Percentiles rank a stretch among this genome's conserved stretches.
phyloP scores from a whole-genome alignment of 2,329 filamentous ascomycete species.

The Arthrobotrys entomopaga region DNA sequence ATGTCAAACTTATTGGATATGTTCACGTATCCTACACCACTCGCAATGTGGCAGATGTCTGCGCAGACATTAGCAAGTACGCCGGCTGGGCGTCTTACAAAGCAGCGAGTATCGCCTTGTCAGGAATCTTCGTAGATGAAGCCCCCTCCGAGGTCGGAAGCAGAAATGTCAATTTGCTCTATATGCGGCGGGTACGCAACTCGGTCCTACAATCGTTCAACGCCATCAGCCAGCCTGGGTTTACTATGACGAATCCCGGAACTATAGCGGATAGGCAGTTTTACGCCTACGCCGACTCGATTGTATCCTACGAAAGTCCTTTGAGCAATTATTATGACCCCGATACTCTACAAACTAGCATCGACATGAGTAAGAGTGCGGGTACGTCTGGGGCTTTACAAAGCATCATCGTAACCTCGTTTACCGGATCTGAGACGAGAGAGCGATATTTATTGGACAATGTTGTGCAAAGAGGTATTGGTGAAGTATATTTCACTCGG shows the following conservation, averaged over 20 bases:
- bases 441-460: conserved; percentile 20
- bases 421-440: conserved; percentile 15
- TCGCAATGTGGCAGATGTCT: conserved; percentile 9
- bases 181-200: conserved; percentile 13
- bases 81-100: conserved; percentile 13
- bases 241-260: conserved; percentile 35
- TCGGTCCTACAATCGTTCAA: not conserved
- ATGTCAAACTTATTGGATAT: conserved; percentile 27
- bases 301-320: conserved; percentile 24
- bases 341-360: conserved; percentile 20
- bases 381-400: conserved; percentile 7
- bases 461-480: conserved; percentile 15
- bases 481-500: conserved; percentile 32
- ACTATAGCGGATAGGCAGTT: conserved; percentile 22
- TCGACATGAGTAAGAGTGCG: conserved; percentile 25
- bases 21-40: conserved; percentile 26
- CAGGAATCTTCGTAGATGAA: conserved; percentile 36
- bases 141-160: conserved; percentile 20
- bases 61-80: conserved; percentile 20
- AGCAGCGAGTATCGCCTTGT: not conserved
- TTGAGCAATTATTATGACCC: conserved; percentile 23
- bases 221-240: conserved; percentile 1
- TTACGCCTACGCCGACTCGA: conserved; percentile 15
- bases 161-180: conserved; percentile 9
- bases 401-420: conserved; percentile 25